Evolutionary conservation across 192 early-diverging fungal genomes (phyloP).

Genomic region (Entophlyctis luteolus): DNA sequence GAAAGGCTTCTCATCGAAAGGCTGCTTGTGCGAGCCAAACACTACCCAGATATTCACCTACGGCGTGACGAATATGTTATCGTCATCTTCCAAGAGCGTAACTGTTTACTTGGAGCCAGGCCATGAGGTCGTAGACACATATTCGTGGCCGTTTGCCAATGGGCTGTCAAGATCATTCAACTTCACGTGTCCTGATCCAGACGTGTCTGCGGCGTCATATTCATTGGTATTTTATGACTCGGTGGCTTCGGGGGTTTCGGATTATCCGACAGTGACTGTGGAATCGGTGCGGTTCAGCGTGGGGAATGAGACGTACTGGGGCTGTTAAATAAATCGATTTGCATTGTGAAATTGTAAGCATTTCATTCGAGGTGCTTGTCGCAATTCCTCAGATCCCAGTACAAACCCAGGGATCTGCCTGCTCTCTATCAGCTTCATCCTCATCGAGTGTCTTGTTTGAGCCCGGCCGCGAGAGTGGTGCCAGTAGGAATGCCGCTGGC

Average conservation of each 20-base stretch:
- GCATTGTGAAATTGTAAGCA: not conserved
- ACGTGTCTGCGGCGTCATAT: not conserved
- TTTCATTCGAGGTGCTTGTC: not conserved
- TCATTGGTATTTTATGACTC: slow-evolving; percentile 8
- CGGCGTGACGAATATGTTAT: slow-evolving; percentile 2
- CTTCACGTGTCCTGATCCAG: not conserved
- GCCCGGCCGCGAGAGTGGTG: slow-evolving; percentile 16
- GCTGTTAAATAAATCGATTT: not conserved
- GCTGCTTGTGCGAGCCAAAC: no score
- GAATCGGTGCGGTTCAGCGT: not conserved
- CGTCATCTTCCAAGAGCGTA: not conserved
- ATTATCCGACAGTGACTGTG: not conserved
- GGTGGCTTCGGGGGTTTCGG: not conserved
- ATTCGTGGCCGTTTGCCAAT: not conserved
- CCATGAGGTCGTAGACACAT: not conserved
- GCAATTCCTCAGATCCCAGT: slow-evolving; percentile 8
- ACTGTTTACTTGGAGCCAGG: slow-evolving; percentile 17
- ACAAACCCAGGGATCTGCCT: slow-evolving; percentile 9
- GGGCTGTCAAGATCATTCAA: not conserved
- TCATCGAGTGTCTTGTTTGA: slow-evolving; percentile 18
- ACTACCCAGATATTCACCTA: no score
- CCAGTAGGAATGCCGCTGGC: slow-evolving; percentile 1
- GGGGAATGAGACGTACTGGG: not conserved
- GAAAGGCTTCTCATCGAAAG: no score
- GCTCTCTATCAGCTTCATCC: slow-evolving; percentile 21